Conservation (phyloP, 2,329 filamentous ascomycete species). For the Arthrobotrys megalospora region DNA sequence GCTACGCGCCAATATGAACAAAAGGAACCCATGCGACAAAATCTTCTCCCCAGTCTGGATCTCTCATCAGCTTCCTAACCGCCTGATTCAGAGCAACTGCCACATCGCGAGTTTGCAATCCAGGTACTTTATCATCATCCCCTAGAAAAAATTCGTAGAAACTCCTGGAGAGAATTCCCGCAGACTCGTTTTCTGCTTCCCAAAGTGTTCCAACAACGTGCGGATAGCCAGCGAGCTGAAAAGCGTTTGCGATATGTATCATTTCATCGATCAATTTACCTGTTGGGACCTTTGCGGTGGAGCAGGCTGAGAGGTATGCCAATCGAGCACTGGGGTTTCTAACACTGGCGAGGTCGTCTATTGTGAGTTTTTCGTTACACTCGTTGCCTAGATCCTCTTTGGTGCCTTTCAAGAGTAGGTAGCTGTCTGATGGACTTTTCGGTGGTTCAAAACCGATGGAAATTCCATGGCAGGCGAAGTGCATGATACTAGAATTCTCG, state of each 20-base stretch:
- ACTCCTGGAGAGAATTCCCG: background rate
- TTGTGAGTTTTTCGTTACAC: background rate
- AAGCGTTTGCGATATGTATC: constrained; percentile 17
- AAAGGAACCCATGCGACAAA: constrained; percentile 1
- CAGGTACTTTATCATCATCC: background rate
- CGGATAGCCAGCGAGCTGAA: constrained; percentile 15
- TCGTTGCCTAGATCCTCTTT: background rate
- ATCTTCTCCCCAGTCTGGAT: background rate
- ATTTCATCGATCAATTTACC: background rate
- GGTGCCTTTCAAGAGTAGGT: background rate
- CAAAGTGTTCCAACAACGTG: constrained; percentile 64
- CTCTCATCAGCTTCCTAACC: constrained; percentile 6
- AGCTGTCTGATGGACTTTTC: constrained; percentile 28
- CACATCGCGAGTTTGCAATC: background rate
- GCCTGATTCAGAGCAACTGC: background rate
- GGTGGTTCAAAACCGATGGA: constrained; percentile 20
- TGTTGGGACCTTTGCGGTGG: background rate
- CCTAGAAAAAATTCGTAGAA: background rate
- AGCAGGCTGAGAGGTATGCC: constrained; percentile 6
- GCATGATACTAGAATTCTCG: constrained; percentile 16
- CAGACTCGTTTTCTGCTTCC: constrained; percentile 68
- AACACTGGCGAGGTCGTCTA: background rate
- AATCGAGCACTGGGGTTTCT: constrained; percentile 3
- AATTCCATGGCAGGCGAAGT: constrained; percentile 21
- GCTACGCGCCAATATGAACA: constrained; percentile 1